Evolutionary conservation across 2,329 filamentous ascomycete genomes (phyloP).

Genomic region (Zymoseptoria brevis): DNA sequence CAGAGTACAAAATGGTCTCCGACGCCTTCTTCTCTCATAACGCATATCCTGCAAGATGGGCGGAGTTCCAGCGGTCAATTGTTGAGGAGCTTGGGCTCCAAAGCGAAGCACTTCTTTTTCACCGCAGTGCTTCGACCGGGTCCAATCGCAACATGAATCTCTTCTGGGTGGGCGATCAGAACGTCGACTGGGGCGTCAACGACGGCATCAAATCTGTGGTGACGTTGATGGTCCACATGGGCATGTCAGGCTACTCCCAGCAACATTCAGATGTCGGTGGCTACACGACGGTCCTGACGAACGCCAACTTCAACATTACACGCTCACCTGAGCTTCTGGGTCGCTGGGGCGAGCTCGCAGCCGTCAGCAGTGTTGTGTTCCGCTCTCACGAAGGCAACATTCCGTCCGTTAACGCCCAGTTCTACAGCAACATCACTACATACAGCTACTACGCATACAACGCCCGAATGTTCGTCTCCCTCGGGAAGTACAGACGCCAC

Average conservation of each 20-base stretch:
- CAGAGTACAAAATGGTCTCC: slow-evolving; percentile 23
- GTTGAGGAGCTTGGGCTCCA: slow-evolving; percentile 23
- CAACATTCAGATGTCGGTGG: slow-evolving; percentile 32
- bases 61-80: slow-evolving; percentile 27
- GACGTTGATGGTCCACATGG: slow-evolving; percentile 32
- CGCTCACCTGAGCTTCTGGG: slow-evolving; percentile 31
- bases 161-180: slow-evolving; percentile 34
- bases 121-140: slow-evolving; percentile 29
- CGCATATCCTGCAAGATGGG: slow-evolving; percentile 31
- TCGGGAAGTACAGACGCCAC: slow-evolving; percentile 27
- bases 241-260: slow-evolving; percentile 30
- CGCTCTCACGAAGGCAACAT: slow-evolving; percentile 34
- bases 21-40: slow-evolving; percentile 31
- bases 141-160: slow-evolving; percentile 31
- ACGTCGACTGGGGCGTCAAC: slow-evolving; percentile 29
- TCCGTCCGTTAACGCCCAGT: slow-evolving; percentile 31
- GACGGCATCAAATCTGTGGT: slow-evolving; percentile 32
- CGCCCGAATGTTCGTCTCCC: slow-evolving; percentile 29
- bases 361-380: slow-evolving; percentile 30
- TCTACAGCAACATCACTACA: slow-evolving; percentile 30
- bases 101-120: slow-evolving; percentile 29
- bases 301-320: slow-evolving; percentile 27
- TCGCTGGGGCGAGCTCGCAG: slow-evolving; percentile 32
- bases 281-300: slow-evolving; percentile 29
- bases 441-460: slow-evolving; percentile 33